Conservation (phyloP, 495 filamentous ascomycete genomes). For the Articulospora tetracladia region DNA sequence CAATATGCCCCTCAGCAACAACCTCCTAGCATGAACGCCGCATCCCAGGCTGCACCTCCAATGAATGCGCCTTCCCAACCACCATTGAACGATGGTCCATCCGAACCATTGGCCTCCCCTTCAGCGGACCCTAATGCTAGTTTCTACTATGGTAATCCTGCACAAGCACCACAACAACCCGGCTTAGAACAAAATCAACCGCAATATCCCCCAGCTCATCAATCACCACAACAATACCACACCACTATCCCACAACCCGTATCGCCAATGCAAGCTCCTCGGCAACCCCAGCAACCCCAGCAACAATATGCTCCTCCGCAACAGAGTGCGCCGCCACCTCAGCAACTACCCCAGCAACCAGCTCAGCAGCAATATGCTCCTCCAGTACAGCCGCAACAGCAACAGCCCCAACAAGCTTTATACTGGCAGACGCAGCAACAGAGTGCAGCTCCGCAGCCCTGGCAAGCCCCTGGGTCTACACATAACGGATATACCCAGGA, state of each 20-base stretch:
- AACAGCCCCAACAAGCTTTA: slow-evolving; percentile 20
- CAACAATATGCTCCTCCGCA: slow-evolving; percentile 9
- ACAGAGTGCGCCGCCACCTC: slow-evolving; percentile 10
- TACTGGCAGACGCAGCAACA: slow-evolving; percentile 38
- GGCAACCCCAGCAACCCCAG: slow-evolving; percentile 19
- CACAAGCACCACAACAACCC: slow-evolving; percentile 12
- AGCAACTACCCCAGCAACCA: slow-evolving; percentile 9
- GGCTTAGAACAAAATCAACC: slow-evolving; percentile 8
- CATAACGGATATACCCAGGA: slow-evolving; percentile 59
- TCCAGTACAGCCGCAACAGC: not conserved
- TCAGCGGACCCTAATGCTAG: slow-evolving; percentile 41
- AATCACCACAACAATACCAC: slow-evolving; percentile 31
- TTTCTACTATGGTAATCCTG: slow-evolving; percentile 42
- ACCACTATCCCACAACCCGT: slow-evolving; percentile 15
- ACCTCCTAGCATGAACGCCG: slow-evolving; percentile 14
- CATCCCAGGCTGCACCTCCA: slow-evolving; percentile 15
- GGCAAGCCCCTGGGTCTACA: slow-evolving; percentile 38
- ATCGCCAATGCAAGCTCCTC: slow-evolving; percentile 28
- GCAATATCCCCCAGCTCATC: slow-evolving; percentile 23
- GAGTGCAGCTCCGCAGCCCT: slow-evolving; percentile 36
- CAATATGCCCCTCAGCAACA: slow-evolving; percentile 31
- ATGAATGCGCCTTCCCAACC: slow-evolving; percentile 28
- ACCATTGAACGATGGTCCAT: slow-evolving; percentile 24
- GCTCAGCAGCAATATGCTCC: slow-evolving; percentile 7
- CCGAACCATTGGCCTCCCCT: slow-evolving; percentile 30